Evolutionary conservation across 305 asterid genomes (phyloP).

Genomic region (Rubia balearica): DNA sequence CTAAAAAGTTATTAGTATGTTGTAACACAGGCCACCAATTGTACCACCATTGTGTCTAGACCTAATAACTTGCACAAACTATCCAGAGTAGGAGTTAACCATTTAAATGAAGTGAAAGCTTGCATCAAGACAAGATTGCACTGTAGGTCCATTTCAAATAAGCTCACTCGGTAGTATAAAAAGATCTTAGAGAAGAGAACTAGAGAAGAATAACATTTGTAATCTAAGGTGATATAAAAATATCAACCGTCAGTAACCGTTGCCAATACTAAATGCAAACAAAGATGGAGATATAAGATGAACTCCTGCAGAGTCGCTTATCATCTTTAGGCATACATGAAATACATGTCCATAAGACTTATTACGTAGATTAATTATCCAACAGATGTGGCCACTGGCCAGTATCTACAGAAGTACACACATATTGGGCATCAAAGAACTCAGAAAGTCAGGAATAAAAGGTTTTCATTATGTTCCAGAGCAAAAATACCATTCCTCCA

Average conservation of each 20-base stretch:
- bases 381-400: not conserved
- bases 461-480: not conserved
- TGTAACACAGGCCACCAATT: not conserved
- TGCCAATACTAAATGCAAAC: not conserved
- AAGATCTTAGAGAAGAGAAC: not conserved
- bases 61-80: not conserved
- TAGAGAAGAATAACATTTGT: not conserved
- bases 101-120: not conserved
- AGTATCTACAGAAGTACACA: not conserved
- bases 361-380: not conserved
- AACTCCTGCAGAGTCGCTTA: not conserved
- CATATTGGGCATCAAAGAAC: not conserved
- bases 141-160: not conserved
- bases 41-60: not conserved
- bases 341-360: not conserved
- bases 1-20: not conserved
- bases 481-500: not conserved
- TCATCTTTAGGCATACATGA: not conserved
- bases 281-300: not conserved
- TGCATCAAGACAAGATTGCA: not conserved
- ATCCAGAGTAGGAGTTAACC: not conserved
- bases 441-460: not conserved
- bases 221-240: no score
- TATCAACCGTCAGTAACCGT: not conserved
- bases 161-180: not conserved